A percentile compares a stretch with the other conserved stretches of the same genome.
Conservation (phyloP, 129 eudicot genomes). For the Flaveria bidentis region DNA sequence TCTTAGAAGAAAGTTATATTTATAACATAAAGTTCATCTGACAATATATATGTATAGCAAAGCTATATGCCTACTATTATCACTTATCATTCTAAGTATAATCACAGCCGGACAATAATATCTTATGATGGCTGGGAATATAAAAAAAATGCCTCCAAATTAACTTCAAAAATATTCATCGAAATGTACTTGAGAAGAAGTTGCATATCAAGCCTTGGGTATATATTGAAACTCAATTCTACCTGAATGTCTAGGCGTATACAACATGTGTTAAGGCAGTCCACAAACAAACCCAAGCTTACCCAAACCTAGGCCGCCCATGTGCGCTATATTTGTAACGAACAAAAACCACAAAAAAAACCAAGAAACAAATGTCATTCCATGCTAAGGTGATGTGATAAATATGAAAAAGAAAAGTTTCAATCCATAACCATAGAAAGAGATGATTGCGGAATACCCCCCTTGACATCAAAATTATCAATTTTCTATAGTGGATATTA, state of each 20-base stretch:
- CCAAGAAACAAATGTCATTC: not conserved
- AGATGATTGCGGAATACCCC: not conserved
- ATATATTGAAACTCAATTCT: slow-evolving; percentile 67
- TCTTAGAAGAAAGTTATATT: too few species aligned
- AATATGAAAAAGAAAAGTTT: too few species aligned
- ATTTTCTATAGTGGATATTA: too few species aligned
- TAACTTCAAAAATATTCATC: not conserved
- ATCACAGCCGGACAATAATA: too few species aligned
- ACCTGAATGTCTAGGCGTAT: slow-evolving; percentile 63
- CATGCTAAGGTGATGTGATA: not conserved
- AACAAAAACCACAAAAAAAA: slow-evolving; percentile 58
- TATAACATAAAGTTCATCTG: too few species aligned
- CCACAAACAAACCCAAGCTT: slow-evolving; percentile 89
- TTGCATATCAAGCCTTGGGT: slow-evolving; percentile 98
- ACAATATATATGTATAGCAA: too few species aligned
- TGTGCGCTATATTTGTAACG: slow-evolving; percentile 75
- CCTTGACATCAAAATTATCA: not conserved
- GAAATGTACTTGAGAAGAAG: slow-evolving; percentile 73
- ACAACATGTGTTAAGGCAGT: slow-evolving; percentile 78
- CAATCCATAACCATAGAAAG: not conserved
- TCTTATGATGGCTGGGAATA: too few species aligned
- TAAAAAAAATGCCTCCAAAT: too few species aligned
- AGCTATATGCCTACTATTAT: too few species aligned
- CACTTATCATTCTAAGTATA: too few species aligned
- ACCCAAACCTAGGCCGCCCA: slow-evolving; percentile 91